Evolutionary conservation across 257 asterid species (phyloP), one percentile per base, ranked within the genome.

Genomic region (Gentiana straminea): DNA sequence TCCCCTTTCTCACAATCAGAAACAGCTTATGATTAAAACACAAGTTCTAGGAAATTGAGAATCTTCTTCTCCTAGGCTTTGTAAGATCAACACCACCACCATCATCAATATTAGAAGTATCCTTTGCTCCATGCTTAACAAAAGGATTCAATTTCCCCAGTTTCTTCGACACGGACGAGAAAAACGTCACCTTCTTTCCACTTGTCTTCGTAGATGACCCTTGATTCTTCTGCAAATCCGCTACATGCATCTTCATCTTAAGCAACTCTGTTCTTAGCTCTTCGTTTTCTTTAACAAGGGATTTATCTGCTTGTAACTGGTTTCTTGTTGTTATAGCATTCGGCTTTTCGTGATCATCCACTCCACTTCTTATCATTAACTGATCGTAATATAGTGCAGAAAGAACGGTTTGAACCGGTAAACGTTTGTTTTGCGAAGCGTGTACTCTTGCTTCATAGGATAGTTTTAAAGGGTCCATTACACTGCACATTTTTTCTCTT

Each of bases 51-150:
- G 98, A 91, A 33, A 91, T 75, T 33, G 98, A 91, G 70, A 87
- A 91, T 79, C 98, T 84, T 63, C 98, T 87, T 60, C 88, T 79
- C 69, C 95, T 76, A 33, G 98, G 98, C 85, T 91, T 91, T 58
- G 83, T 73, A 41, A 75, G 13, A 67, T 84, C 95, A 53, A 76
- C 68, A 48, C 39, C 52, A 2, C 78, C 89, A 15, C 24, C 24
- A 47, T 87, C 98, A 4, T 79, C 93, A 0, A 84, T 51, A 53
- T 78, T 56, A 37, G 67, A 72, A 10, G 96, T 87, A 59, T 91
- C 98, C 78, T 91, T 91, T 6, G 96, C 83, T 63, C 93, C 98
- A 46, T 84, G 78, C 71, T 69, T 91, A 15, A 15, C 24, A 57
- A 91, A 91, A 7, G 95, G 94, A 59, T 87, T 91, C 72, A 91